These are phyloP conservation scores for Dactylellina drechsleri DNA, from an alignment of 2,329 filamentous ascomycete species.

Conservation along the genomic window DNA sequence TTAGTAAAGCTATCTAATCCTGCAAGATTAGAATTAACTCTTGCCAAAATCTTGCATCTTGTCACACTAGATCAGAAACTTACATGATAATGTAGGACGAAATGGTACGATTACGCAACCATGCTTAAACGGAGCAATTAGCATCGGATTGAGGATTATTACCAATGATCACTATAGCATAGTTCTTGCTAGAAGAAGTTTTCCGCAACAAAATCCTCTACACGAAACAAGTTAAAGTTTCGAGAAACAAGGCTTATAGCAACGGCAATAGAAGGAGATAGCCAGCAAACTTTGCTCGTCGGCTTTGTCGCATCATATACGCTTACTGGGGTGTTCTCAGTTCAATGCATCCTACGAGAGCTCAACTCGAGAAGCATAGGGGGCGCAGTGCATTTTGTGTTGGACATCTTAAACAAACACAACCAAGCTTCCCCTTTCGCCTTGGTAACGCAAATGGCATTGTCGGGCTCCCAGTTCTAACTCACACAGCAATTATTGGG, in stretches of 20 bases:
- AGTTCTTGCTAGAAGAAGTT: conserved; percentile 4
- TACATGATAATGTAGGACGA: not conserved
- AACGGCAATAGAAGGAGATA: not conserved
- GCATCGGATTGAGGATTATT: not conserved
- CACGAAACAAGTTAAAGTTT: not conserved
- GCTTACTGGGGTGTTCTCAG: no score
- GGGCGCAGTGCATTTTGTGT: conserved; percentile 11
- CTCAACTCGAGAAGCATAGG: not conserved
- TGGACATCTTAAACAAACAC: conserved; percentile 22
- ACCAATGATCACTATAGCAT: not conserved
- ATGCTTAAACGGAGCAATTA: not conserved
- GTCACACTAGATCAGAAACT: no score
- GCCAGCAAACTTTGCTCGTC: no score
- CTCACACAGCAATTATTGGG: no score
- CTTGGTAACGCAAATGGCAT: no score
- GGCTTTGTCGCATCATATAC: no score
- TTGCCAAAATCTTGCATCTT: no score
- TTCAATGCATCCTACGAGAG: no score
- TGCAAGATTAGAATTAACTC: no score
- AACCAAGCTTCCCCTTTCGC: not conserved
- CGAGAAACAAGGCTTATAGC: not conserved
- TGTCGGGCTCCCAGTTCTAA: no score
- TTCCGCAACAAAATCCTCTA: conserved; percentile 9
- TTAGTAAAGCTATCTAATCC: no score
- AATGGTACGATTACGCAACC: not conserved